Conservation (phyloP, 352 stramenopile species). For the Aphanomyces astaci region DNA sequence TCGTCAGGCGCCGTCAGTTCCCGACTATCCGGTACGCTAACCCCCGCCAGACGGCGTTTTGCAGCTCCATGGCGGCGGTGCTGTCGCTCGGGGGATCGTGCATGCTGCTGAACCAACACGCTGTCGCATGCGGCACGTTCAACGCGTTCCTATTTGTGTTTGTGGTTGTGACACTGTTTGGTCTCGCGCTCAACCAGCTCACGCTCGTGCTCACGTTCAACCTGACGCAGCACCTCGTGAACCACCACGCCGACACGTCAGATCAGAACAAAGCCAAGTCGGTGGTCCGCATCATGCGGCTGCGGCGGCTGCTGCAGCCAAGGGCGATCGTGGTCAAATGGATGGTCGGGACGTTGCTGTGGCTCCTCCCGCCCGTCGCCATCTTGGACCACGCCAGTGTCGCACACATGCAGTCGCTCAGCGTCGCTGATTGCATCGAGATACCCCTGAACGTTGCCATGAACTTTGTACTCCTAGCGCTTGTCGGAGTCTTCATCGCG, state of each 20-base stretch:
- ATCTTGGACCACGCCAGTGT: neutral
- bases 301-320: neutral
- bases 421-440: conserved; percentile 4
- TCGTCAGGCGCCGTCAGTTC: neutral
- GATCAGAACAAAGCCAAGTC: neutral
- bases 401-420: neutral
- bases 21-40: neutral
- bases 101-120: neutral
- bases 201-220: neutral
- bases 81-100: neutral
- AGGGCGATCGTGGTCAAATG: neutral
- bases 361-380: neutral
- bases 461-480: neutral
- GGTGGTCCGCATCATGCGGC: neutral
- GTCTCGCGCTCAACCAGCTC: neutral
- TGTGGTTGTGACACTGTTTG: neutral
- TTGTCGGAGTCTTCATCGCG: conserved; percentile 1
- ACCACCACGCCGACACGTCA: neutral
- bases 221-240: neutral
- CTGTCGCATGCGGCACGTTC: conserved; percentile 4
- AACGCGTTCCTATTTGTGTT: conserved; percentile 9
- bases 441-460: neutral
- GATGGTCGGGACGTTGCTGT: neutral
- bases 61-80: neutral
- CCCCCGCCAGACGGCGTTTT: neutral